Evolutionary conservation across 1,284 basidiomycete genomes (phyloP).

Genomic region (Microbotryum scabiosae): DNA sequence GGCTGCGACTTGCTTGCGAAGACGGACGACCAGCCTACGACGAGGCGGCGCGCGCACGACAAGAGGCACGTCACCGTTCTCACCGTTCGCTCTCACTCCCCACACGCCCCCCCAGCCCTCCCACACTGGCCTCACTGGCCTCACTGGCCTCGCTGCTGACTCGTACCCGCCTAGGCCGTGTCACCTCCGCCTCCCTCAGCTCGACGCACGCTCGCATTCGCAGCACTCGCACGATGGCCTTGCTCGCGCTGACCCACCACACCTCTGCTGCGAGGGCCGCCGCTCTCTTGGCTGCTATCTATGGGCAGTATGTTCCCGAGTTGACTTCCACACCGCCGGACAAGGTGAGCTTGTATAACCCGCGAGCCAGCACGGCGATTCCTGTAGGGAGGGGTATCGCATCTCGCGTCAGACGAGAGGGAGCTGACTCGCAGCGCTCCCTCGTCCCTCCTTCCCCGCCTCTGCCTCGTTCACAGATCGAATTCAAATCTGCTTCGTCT

Average conservation of each 20-base stretch:
- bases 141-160: not conserved
- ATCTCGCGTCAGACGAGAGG: not conserved
- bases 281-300: slow-evolving; percentile 18
- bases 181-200: not conserved
- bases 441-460: no score
- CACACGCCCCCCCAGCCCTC: no score
- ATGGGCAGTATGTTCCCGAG: slow-evolving; percentile 20
- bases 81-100: no score
- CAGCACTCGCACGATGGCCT: not conserved
- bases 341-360: slow-evolving; percentile 20
- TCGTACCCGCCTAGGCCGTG: not conserved
- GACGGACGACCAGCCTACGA: no score
- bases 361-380: no score
- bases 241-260: not conserved
- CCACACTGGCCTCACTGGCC: no score
- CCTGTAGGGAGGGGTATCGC: no score
- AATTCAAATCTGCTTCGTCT: not conserved
- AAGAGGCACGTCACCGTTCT: no score
- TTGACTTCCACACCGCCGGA: slow-evolving; percentile 14
- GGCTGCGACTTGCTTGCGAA: no score
- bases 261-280: slow-evolving; percentile 15
- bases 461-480: slow-evolving; percentile 1
- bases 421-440: not conserved
- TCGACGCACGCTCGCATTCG: not conserved
- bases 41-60: no score